Evolutionary conservation across 148 eudicot genomes (phyloP).

Genomic region (Camellia granthamiana): DNA sequence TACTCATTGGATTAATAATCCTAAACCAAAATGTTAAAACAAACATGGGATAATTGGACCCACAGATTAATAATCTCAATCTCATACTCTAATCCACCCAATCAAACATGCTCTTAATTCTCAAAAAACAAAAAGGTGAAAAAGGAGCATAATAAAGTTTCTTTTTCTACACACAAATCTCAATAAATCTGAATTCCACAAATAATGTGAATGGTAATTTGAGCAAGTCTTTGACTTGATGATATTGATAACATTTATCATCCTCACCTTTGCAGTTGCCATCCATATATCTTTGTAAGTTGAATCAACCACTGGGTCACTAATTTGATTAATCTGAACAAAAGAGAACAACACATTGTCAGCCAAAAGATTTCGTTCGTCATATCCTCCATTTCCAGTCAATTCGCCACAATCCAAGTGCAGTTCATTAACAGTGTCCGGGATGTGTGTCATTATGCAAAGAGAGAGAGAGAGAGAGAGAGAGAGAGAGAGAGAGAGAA

Average conservation of each 20-base stretch:
- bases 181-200: neutral
- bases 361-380: neutral
- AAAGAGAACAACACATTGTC: neutral
- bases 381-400: neutral
- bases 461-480: too few relatives aligned
- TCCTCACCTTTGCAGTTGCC: conserved; percentile 90
- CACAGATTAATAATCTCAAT: too few relatives aligned
- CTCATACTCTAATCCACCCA: too few relatives aligned
- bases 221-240: neutral
- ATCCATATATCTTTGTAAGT: conserved; percentile 97
- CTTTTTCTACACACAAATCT: neutral
- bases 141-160: neutral
- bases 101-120: too few relatives aligned
- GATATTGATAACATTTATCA: neutral
- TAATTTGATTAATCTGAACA: conserved; percentile 57
- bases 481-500: neutral
- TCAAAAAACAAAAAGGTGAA: too few relatives aligned
- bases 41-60: too few relatives aligned
- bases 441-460: too few relatives aligned
- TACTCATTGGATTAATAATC: too few relatives aligned
- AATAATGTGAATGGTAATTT: neutral
- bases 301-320: conserved; percentile 81
- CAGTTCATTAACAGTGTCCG: neutral
- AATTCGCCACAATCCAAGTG: neutral
- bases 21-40: too few relatives aligned